Conservation (phyloP, 2,329 filamentous ascomycete genomes). For the Aspergillus oerlinghausenensis region DNA sequence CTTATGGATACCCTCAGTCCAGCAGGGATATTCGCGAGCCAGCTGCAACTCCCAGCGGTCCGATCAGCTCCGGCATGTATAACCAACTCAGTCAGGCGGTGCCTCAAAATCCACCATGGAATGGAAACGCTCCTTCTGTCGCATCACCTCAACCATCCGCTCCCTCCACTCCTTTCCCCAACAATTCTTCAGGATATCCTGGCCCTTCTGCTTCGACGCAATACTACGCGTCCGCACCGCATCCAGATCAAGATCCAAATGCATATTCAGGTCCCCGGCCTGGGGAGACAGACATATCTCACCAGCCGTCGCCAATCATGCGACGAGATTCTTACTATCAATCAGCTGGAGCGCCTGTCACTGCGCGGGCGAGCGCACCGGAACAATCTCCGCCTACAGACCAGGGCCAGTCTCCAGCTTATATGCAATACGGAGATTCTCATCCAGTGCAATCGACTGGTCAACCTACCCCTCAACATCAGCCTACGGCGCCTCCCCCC, state of each 20-base stretch:
- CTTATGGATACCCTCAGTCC: conserved; percentile 45
- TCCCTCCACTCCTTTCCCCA: conserved; percentile 11
- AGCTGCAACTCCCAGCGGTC: conserved; percentile 5
- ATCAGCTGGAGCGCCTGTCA: conserved; percentile 10
- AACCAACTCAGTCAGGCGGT: conserved; percentile 13
- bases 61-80: conserved; percentile 20
- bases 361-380: conserved; percentile 9
- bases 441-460: conserved; percentile 9
- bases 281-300: conserved; percentile 13
- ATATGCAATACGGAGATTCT: conserved; percentile 13
- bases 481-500: conserved; percentile 10
- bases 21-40: conserved; percentile 12
- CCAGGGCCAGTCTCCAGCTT: conserved; percentile 12
- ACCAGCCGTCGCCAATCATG: conserved; percentile 18
- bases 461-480: conserved; percentile 10
- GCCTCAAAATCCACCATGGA: conserved; percentile 18
- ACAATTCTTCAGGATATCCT: conserved; percentile 14
- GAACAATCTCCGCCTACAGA: conserved; percentile 14
- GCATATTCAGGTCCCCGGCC: conserved; percentile 17
- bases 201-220: conserved; percentile 12
- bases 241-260: conserved; percentile 12
- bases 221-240: conserved; percentile 14
- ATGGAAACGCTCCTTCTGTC: conserved; percentile 14
- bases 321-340: conserved; percentile 22
- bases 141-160: conserved; percentile 18